Base-by-base conservation (phyloP, 352 stramenopile species). In the Phytophthora brassicae region DNA sequence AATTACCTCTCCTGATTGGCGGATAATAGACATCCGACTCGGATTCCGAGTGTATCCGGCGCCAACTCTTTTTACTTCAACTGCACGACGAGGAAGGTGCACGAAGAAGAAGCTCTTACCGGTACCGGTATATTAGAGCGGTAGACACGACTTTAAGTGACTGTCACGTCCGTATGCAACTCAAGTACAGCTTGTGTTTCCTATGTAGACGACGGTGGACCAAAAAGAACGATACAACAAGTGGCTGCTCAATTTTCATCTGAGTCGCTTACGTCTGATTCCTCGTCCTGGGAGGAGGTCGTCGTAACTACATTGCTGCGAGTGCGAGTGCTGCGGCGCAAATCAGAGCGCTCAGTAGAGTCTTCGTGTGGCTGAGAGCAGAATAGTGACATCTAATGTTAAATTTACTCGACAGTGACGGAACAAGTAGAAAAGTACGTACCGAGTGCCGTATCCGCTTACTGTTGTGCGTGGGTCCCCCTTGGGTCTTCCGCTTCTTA, bases 371-470 rank as follows among this genome's bases (percentile, higher is more conserved):
- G 60, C 65, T 73, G 43, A 9, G n/a, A n/a, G n/a, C n/a, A 17
- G 23, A 23, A 33, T 19, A 45, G 17, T n/a, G 20, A 42, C 14
- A 51, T 23, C n/a, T 44, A 48, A 6, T 20, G 45, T 67, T 50
- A 70, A 20, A 29, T 54, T n/a, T 22, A 56, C 22, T 23, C 29
- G 28, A 24, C 4, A 5, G 33, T 33, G 17, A 4, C 33, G 7
- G 17, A 3, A 23, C 5, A 5, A 29, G 9, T 9, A 51, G 20
- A n/a, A n/a, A 45, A 19, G 9, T 13, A 70, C 60, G 35, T 64
- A 74, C 66, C 60, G 60, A 74, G 41, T 47, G 50, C 22, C 66
- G 65, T 62, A 53, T 66, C 53, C 60, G 60, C 20, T 74, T 74
- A 50, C 55, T 73, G 20, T 19, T 56, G 28, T 38, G 50, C 16